Evolutionary conservation across 208 protist genomes (phyloP), one percentile per base, ranked within the genome.

Genomic region (Strigomonas culicis): DNA sequence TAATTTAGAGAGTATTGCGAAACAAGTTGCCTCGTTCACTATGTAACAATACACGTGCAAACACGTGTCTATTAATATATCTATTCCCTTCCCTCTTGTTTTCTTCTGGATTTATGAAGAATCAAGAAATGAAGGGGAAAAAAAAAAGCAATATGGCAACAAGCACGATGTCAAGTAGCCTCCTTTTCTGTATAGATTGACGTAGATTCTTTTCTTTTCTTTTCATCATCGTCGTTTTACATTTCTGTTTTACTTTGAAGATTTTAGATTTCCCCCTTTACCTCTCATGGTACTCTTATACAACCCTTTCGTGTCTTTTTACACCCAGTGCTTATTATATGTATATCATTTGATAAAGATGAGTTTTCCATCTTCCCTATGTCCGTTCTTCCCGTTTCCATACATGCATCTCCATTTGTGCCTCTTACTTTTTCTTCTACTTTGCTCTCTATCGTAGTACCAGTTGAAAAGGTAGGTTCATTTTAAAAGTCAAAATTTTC

Each of bases 1-100:
- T 7, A 61, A 66, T 28, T 51, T 80, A 17, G 73, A 83, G 30
- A 72, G 64, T 32, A 68, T 69, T 13, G 43, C 67, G 32, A 41
- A 41, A 41, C 8, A 13, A 13, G 8, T 17, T 41, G 8, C 13
- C 13, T 6, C 6, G 36, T 41, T 41, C n/a, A n/a, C n/a, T n/a
- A n/a, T n/a, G n/a, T n/a, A n/a, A n/a, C n/a, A n/a, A n/a, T n/a
- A n/a, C n/a, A n/a, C n/a, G n/a, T n/a, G n/a, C n/a, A n/a, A n/a
- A n/a, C n/a, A n/a, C n/a, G n/a, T 41, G 36, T 41, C 36, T 41
- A 13, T 13, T 41, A 17, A 17, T 13, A 41, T 17, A 41, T 41
- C 46, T 21, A 7, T 51, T 24, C 46, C 19, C 46, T 31, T 32
- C 28, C 41, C 53, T 25, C 50, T 32, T 31, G n/a, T n/a, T n/a